Evolutionary conservation across 805 yeast genomes (phyloP).

Genomic region (Metahyphopichia silvanorum): DNA sequence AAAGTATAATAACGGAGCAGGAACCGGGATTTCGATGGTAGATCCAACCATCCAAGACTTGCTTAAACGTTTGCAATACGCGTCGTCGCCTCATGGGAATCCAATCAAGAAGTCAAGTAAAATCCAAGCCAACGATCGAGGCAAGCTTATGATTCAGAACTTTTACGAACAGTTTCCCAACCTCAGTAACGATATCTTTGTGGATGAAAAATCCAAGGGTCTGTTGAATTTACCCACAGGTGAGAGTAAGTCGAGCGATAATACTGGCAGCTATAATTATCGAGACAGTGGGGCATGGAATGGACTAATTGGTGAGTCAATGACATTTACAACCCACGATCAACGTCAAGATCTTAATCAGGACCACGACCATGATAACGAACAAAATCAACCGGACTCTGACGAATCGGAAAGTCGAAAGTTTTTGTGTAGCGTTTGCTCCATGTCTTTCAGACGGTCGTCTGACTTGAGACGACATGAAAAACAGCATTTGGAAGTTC

Average conservation of each 20-base stretch:
- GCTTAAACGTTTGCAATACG: conserved; percentile 57
- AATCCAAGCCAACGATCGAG: conserved; percentile 35
- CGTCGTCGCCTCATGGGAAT: conserved; percentile 58
- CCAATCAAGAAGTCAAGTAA: conserved; percentile 32
- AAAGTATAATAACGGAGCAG: conserved; percentile 7
- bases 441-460: conserved; percentile 61
- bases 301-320: conserved; percentile 23
- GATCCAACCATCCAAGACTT: conserved; percentile 64
- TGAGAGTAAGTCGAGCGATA: conserved; percentile 9
- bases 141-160: conserved; percentile 40
- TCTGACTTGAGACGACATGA: conserved; percentile 73
- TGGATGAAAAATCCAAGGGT: conserved; percentile 2
- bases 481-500: conserved; percentile 65
- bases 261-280: too few species aligned
- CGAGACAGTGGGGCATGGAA: conserved; percentile 28
- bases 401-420: conserved; percentile 24
- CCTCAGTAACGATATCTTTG: conserved; percentile 38
- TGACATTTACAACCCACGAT: too few species aligned
- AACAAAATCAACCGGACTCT: neutral
- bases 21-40: conserved; percentile 29
- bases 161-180: conserved; percentile 43
- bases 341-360: neutral
- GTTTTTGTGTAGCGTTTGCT: conserved; percentile 58
- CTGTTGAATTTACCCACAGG: neutral
- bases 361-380: neutral